These are phyloP conservation scores for Eucalyptus curtisii DNA, from an alignment of 345 rosid species.

Conservation along the genomic window DNA sequence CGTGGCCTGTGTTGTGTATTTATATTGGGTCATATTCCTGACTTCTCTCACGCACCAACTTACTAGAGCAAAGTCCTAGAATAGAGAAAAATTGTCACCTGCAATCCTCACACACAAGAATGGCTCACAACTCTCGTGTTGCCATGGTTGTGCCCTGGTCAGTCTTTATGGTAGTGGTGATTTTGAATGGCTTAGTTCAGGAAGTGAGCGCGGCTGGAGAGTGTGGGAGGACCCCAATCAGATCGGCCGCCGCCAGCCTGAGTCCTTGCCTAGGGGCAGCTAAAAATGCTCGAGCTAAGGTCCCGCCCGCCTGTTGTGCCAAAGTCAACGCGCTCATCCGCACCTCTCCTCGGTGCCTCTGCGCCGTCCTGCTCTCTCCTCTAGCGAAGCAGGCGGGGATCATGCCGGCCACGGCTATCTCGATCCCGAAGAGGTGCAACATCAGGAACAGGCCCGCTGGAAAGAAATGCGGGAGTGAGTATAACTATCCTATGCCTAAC, in stretches of 20 bases:
- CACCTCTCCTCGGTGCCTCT: slow-evolving; percentile 61
- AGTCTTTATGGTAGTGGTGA: not conserved
- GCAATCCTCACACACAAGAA: not conserved
- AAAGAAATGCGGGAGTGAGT: slow-evolving; percentile 71
- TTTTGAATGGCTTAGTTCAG: not conserved
- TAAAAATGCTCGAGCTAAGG: slow-evolving; percentile 25
- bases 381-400: slow-evolving; percentile 68
- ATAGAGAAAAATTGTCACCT: not conserved
- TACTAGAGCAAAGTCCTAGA: not conserved
- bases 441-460: slow-evolving; percentile 58
- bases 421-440: slow-evolving; percentile 79
- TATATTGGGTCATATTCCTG: not conserved
- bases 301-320: slow-evolving; percentile 56
- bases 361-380: slow-evolving; percentile 68
- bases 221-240: slow-evolving; percentile 64
- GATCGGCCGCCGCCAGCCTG: slow-evolving; percentile 54
- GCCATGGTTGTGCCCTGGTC: not conserved
- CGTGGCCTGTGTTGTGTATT: not conserved
- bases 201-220: slow-evolving; percentile 21
- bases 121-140: not conserved
- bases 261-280: slow-evolving; percentile 70
- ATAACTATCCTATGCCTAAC: not conserved
- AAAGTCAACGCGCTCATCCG: slow-evolving; percentile 49
- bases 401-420: slow-evolving; percentile 56
- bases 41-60: not conserved